These are phyloP conservation scores for Chrysanthemum lavandulifolium DNA, from an alignment of 129 eudicot genomes.

Conservation along the genomic window DNA sequence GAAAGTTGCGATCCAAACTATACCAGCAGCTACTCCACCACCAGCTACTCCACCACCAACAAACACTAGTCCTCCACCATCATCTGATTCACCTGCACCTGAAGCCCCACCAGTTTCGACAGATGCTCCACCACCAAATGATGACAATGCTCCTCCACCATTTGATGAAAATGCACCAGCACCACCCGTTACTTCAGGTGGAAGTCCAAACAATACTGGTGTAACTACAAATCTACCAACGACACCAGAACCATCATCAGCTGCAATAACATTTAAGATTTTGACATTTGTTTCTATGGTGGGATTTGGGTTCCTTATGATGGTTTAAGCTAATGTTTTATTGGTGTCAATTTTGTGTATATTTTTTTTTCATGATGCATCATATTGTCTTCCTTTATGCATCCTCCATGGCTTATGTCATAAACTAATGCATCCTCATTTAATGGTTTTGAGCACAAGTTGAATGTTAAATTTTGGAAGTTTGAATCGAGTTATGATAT, in stretches of 20 bases:
- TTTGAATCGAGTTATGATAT: not conserved
- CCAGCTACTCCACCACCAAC: constrained; percentile 30
- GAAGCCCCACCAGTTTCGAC: constrained; percentile 20
- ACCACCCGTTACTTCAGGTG: constrained; percentile 26
- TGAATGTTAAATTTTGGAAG: not conserved
- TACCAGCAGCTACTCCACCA: too few relatives aligned
- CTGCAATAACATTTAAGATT: constrained; percentile 32
- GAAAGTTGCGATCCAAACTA: constrained; percentile 56
- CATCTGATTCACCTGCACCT: constrained; percentile 21
- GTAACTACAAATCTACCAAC: constrained; percentile 30
- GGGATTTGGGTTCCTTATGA: constrained; percentile 38
- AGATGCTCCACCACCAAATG: constrained; percentile 25
- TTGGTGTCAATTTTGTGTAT: not conserved
- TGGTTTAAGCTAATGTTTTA: constrained; percentile 18
- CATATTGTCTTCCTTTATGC: not conserved
- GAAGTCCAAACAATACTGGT: constrained; percentile 13
- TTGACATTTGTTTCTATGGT: constrained; percentile 27
- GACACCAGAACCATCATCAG: constrained; percentile 44
- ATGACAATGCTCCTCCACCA: constrained; percentile 4
- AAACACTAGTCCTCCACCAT: not conserved
- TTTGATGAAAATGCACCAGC: constrained; percentile 17
- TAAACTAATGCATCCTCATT: not conserved
- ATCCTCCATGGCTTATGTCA: too few relatives aligned
- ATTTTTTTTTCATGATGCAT: not conserved
- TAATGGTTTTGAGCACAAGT: not conserved